Base-by-base conservation (phyloP, 2,329 filamentous ascomycete species). In the Penicillium hordei region DNA sequence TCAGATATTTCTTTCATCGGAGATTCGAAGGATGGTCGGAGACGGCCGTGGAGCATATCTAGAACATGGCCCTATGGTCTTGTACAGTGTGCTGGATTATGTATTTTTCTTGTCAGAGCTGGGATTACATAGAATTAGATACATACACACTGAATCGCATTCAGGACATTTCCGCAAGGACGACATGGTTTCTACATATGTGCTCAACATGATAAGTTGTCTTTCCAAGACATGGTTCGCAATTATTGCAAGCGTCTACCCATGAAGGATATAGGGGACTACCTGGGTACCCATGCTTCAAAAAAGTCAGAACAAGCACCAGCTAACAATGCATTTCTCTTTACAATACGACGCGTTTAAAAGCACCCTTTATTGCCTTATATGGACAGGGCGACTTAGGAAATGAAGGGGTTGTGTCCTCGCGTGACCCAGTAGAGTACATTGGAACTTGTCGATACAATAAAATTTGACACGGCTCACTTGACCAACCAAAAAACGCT, bases 391-490 rank as follows among this genome's bases (percentile, higher is more conserved):
- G 56, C 55, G 52, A 56, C 56, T 59, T 53, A 63, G 59, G 57
- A 61, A 65, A 49, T 27, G 65, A 62, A 64, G 63, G 64, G 63
- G 64, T 64, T 66, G 61, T 65, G 67, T 68, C 62, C 69, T 67
- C 67, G 67, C 64, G 66, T 65, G 62, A 70, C 68, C 67, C 66
- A 66, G 68, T 75, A 76, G 67, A 75, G 66, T 75, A 75, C 72
- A 76, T 68, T 70, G 70, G 70, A 70, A 72, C 55, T 64, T 66
- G 65, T 67, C 68, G 60, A 66, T 65, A 69, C 65, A 67, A 66
- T 65, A 64, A 65, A 67, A 63, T 65, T 68, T 64, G 57, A 57
- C 66, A 61, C 45, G 61, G 58, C 57, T 63, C 63, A 70, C 66
- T 67, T 63, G 63, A 68, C 64, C 65, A 67, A 63, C 54, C 58